Base-by-base conservation (phyloP, 352 stramenopile genomes). In the Pythium periplocum region DNA sequence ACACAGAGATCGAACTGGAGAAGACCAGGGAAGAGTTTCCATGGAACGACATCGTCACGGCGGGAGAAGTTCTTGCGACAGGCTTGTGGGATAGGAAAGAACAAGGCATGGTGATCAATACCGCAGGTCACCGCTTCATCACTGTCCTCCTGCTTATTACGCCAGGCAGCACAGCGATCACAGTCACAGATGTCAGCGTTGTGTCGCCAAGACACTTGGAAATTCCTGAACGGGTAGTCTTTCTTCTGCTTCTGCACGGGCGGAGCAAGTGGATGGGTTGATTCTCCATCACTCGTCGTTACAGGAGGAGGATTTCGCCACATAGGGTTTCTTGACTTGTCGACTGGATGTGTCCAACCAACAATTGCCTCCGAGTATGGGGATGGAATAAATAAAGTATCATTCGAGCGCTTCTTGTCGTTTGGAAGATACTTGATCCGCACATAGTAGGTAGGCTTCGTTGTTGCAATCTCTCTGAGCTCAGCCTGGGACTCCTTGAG, bases 91-190 rank as follows among this genome's bases (percentile, higher is more conserved):
- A 94, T 68, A 12, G 81, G 83, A 49, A 91, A 94, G 41, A 85
- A 91, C 52, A 77, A 87, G n/a, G 83, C 78, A 45, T 94, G 79
- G 39, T 91, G 80, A 63, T 94, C 83, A 11, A 93, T 61, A 12
- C 81, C 83, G 45, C 72, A 88, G 4, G 54, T 43, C 7, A 64
- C 59, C 1, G 45, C 53, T 39, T 64, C 62, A 4, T 59, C 57
- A 7, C 17, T 26, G 17, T 26, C 0, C 17, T 26, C 17, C 17
- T 26, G 32, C 26, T 42, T 53, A 40, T 42, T 50, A 41, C 66
- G 64, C 32, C 70, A 78, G 32, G 63, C 26, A 37, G 44, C 47
- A 58, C 81, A 92, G 35, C 69, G 64, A 12, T 78, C 60, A 12
- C 83, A 93, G 11, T 53, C 62, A 48, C 83, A 92, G 1, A 51